Base-by-base conservation (phyloP, 73 alveolate species). In the Paramecium octaurelia region DNA sequence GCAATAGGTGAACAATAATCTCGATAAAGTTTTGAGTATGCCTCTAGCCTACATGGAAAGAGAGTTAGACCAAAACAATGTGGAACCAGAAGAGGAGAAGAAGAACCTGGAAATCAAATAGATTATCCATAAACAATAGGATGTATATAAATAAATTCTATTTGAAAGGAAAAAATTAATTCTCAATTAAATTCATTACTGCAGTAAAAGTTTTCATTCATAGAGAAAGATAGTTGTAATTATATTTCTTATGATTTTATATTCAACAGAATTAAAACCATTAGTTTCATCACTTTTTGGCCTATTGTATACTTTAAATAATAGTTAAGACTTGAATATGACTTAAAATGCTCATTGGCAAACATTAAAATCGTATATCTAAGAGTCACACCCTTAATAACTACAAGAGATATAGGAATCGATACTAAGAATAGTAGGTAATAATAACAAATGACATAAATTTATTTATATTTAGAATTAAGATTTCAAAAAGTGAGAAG, bases 41-140 rank as follows among this genome's bases (percentile, higher is more conserved):
- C 91, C 91, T 44, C 12, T 44, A 0, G 75, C 76, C 4, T 80
- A 80, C 12, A 80, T 80, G 91, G 91, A 80, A 11, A 80, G 91
- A 80, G 91, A 80, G 44, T 21, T 80, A 18, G 91, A 75, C 8
- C 10, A 80, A 8, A 80, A 42, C 12, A 48, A 80, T 48, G 91
- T 23, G 6, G 91, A 42, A 44, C 43, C 75, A 6, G 91, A 77
- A 20, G 68, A 77, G 18, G 38, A 80, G 58, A 80, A 43, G 29
- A 80, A 43, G 46, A 64, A 64, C 27, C 57, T 43, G 16, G 91
- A 80, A 48, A 43, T 42, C 14, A 80, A 48, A 29, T 80, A 43
- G 57, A 31, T 80, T 8, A 43, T 80, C 1, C 88, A 75, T 14
- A 80, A 80, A 48, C 36, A 23, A 23, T 46, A 80, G 27, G 91